phyloP scores from a whole-genome alignment of 208 protist genomes.

The Lotmaria passim region DNA sequence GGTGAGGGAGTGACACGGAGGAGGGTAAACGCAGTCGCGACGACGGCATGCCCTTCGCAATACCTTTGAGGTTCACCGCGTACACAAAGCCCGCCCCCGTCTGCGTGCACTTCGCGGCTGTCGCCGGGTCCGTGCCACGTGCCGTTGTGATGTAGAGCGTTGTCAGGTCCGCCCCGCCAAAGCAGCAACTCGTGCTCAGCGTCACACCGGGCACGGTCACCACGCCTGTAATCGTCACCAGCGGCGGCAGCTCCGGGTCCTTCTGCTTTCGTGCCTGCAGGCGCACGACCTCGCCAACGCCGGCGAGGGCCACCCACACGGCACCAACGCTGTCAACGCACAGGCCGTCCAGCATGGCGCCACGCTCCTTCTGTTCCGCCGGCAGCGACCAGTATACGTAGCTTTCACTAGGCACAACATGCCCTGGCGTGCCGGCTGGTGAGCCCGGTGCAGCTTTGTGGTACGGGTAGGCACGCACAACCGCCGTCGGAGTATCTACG shows the following conservation, averaged over 20 bases:
- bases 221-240: slow-evolving; percentile 23
- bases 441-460: not conserved
- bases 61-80: slow-evolving; percentile 30
- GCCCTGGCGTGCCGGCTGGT: not conserved
- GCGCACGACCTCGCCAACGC: slow-evolving; percentile 35
- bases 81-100: slow-evolving; percentile 28
- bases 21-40: slow-evolving; percentile 10
- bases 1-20: not conserved
- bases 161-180: slow-evolving; percentile 29
- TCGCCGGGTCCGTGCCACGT: slow-evolving; percentile 25
- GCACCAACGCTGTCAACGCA: slow-evolving; percentile 31
- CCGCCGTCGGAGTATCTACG: slow-evolving; percentile 20
- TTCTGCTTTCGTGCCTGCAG: slow-evolving; percentile 20
- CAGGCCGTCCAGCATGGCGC: slow-evolving; percentile 32
- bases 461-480: slow-evolving; percentile 31
- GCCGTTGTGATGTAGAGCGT: slow-evolving; percentile 44
- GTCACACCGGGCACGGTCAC: slow-evolving; percentile 21
- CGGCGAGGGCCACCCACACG: slow-evolving; percentile 31
- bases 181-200: slow-evolving; percentile 39
- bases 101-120: slow-evolving; percentile 27
- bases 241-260: not conserved
- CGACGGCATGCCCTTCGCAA: slow-evolving; percentile 27
- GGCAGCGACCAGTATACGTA: slow-evolving; percentile 32
- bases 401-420: not conserved
- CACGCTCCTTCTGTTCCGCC: not conserved